Conservation (phyloP, 805 yeast species). For the Cyberlindnera subsufficiens region DNA sequence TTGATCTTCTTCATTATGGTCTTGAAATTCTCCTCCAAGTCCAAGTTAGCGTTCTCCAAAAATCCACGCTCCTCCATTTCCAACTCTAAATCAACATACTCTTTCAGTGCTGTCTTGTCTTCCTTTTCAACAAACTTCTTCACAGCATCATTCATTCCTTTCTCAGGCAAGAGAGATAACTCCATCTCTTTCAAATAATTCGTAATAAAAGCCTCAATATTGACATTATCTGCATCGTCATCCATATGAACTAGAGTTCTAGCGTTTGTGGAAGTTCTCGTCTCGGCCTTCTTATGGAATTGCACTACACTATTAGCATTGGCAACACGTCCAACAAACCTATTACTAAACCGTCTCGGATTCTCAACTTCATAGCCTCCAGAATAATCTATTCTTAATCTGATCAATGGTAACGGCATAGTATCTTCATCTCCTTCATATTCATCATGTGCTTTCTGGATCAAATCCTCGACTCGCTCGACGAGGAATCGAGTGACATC, state of each 20-base stretch:
- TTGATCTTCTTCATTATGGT: slow-evolving; percentile 38
- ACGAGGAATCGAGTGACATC: slow-evolving; percentile 57
- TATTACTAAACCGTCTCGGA: slow-evolving; percentile 79
- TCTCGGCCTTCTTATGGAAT: slow-evolving; percentile 47
- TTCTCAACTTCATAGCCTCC: slow-evolving; percentile 93
- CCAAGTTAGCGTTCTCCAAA: slow-evolving; percentile 34
- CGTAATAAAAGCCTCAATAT: slow-evolving; percentile 58
- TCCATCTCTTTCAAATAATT: slow-evolving; percentile 57
- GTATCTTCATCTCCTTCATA: slow-evolving; percentile 36
- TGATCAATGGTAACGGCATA: slow-evolving; percentile 72
- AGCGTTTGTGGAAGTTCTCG: slow-evolving; percentile 3
- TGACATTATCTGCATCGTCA: slow-evolving; percentile 34
- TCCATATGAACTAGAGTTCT: slow-evolving; percentile 4
- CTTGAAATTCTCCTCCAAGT: slow-evolving; percentile 36
- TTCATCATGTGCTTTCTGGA: slow-evolving; percentile 47
- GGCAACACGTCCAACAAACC: slow-evolving; percentile 88
- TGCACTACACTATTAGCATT: slow-evolving; percentile 83
- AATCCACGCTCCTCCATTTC: slow-evolving; percentile 17
- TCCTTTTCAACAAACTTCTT: slow-evolving; percentile 73
- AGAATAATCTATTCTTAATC: slow-evolving; percentile 81
- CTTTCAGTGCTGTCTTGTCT: slow-evolving; percentile 64
- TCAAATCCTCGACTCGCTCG: slow-evolving; percentile 60
- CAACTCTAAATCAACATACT: slow-evolving; percentile 50
- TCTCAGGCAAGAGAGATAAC: slow-evolving; percentile 65
- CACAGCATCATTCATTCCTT: slow-evolving; percentile 70